Evolutionary conservation across 495 filamentous ascomycete species (phyloP).

Genomic region (Aspergillus baeticus): DNA sequence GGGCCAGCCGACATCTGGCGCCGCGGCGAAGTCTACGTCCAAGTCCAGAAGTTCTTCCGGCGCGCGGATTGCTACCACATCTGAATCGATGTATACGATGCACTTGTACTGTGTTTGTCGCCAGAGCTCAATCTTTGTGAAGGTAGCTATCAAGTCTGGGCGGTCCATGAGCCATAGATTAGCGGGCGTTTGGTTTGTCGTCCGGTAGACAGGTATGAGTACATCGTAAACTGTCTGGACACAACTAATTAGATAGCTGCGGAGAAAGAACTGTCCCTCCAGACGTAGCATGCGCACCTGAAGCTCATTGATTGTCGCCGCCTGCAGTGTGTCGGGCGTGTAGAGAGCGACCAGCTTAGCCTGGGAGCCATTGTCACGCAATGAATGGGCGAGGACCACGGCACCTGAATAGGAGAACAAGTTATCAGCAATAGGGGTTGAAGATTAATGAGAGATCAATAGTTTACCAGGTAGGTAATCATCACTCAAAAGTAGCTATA

Average conservation of each 20-base stretch:
- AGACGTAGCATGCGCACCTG: slow-evolving; percentile 49
- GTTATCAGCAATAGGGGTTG: background rate
- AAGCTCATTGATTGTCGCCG: slow-evolving; percentile 72
- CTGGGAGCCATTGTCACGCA: slow-evolving; percentile 85
- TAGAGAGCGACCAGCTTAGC: slow-evolving; percentile 84
- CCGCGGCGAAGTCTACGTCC: slow-evolving; percentile 77
- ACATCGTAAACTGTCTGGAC: slow-evolving; percentile 80
- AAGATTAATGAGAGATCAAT: background rate
- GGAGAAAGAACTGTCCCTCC: slow-evolving; percentile 1
- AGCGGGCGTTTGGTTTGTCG: slow-evolving; percentile 71
- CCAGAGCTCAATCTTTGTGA: slow-evolving; percentile 97
- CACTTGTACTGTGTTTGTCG: slow-evolving; percentile 83
- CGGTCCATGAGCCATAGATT: slow-evolving; percentile 93
- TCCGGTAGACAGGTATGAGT: slow-evolving; percentile 77
- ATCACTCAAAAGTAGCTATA: slow-evolving; percentile 85
- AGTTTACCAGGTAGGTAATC: slow-evolving; percentile 79
- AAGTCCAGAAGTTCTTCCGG: slow-evolving; percentile 90
- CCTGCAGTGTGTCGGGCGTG: slow-evolving; percentile 71
- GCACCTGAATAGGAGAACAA: slow-evolving; percentile 59
- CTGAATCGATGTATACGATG: slow-evolving; percentile 91
- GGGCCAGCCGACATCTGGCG: slow-evolving; percentile 96
- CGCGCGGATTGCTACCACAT: slow-evolving; percentile 80
- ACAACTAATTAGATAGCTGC: slow-evolving; percentile 10
- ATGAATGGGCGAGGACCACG: slow-evolving; percentile 88
- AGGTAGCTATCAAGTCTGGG: slow-evolving; percentile 82